Conservation (phyloP, 345 rosid genomes). For the Brassica nigra region DNA sequence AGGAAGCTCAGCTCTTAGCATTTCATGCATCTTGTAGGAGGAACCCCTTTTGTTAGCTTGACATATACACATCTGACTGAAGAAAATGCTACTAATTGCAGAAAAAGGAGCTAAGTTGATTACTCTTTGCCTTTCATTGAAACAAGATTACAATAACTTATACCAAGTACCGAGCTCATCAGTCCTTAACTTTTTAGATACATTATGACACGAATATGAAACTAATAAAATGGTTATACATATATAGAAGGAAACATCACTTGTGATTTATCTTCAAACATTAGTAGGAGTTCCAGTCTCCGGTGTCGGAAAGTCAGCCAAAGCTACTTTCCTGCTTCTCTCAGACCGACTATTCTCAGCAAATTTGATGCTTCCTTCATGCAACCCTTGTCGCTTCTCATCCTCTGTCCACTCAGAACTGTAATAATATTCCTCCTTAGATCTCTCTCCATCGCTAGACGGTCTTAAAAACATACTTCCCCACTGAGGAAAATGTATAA, state of each 20-base stretch:
- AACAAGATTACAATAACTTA: background rate
- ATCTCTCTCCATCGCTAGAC: constrained; percentile 46
- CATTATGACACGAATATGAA: background rate
- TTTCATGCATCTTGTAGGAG: background rate
- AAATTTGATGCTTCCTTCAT: constrained; percentile 65
- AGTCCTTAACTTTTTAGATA: background rate
- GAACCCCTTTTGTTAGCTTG: background rate
- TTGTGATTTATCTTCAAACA: constrained; percentile 43
- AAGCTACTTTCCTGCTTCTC: constrained; percentile 58
- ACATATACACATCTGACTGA: background rate
- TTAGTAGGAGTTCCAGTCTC: constrained; percentile 47
- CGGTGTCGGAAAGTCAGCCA: constrained; percentile 51
- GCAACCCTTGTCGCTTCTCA: constrained; percentile 61
- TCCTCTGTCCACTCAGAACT: constrained; percentile 66
- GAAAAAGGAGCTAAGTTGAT: background rate
- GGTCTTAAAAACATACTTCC: constrained; percentile 73
- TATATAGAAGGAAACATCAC: background rate
- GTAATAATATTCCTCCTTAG: constrained; percentile 63
- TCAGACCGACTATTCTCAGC: constrained; percentile 74
- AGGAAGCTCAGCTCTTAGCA: too few relatives aligned
- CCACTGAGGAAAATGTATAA: constrained; percentile 82
- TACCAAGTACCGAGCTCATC: constrained; percentile 18
- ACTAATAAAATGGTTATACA: background rate
- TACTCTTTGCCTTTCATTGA: background rate
- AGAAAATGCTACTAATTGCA: background rate